phyloP scores from a whole-genome alignment of 2,329 filamentous ascomycete genomes.

The Arthrobotrys conoides region DNA sequence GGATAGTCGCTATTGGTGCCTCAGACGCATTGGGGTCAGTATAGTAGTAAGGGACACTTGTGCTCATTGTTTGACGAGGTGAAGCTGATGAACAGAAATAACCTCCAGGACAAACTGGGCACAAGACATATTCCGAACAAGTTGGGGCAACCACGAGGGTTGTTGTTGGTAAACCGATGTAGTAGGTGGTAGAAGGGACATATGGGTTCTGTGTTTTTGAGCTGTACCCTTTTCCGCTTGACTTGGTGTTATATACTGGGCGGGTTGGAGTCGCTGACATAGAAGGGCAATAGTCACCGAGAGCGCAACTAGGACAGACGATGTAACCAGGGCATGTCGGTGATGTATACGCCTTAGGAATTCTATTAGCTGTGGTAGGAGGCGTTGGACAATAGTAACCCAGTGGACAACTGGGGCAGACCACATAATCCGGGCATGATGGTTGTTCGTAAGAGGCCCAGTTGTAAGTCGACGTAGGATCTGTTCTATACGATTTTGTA shows the following conservation, averaged over 20 bases:
- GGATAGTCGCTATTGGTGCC: constrained; percentile 14
- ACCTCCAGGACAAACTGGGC: constrained; percentile 41
- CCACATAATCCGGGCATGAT: constrained; percentile 47
- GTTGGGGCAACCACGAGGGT: constrained; percentile 48
- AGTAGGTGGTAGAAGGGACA: constrained; percentile 46
- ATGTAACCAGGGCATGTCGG: constrained; percentile 42
- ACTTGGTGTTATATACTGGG: constrained; percentile 24
- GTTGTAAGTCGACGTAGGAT: constrained; percentile 31
- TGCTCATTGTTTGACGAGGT: constrained; percentile 4
- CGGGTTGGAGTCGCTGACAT: neutral
- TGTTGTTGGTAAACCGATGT: constrained; percentile 44
- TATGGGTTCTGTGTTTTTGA: constrained; percentile 19
- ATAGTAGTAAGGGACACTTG: constrained; percentile 26
- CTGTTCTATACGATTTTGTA: neutral
- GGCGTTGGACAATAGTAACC: constrained; percentile 46
- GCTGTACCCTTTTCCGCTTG: neutral
- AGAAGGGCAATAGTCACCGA: constrained; percentile 45
- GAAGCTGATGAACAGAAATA: constrained; percentile 44
- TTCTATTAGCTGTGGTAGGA: neutral
- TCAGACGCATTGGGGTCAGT: neutral
- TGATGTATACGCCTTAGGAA: constrained; percentile 13
- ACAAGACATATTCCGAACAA: constrained; percentile 56
- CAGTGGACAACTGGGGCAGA: constrained; percentile 46
- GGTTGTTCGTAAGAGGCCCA: constrained; percentile 50
- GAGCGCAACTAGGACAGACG: constrained; percentile 37